Evolutionary conservation across 768 basidiomycete species (phyloP), one percentile per base, ranked within the genome.

Genomic region (Lactarius sp.): DNA sequence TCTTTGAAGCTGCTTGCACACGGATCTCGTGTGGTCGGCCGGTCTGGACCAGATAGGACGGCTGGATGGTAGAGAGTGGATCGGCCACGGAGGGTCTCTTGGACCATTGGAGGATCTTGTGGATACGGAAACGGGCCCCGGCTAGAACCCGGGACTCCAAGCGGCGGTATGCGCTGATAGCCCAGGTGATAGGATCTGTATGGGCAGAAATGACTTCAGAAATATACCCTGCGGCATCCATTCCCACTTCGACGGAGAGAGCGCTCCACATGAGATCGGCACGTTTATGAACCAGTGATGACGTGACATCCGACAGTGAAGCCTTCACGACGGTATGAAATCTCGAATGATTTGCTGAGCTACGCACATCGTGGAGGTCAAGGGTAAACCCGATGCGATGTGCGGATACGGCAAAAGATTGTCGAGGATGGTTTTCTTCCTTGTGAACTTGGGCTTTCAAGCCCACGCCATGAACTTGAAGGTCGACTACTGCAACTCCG

Each of bases 1-100:
- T 83, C 68, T 85, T 86, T 79, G 93, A 94, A 1, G 81, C 79
- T 0, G 81, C 74, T 65, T 90, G 86, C 31, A 81, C 81, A 31
- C 94, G 88, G 54, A 92, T 71, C 41, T 78, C 71, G 52, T 87
- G 82, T 8, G 90, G 87, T 9, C 79, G 73, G 5, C 92, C 92
- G 51, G 79, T 83, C 70, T 91, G 91, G 31, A 94, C 83, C 39
- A 95, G 80, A 70, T 84, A 92, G 2, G 92, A 93, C 6, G 91
- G 89, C 53, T 93, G 90, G 36, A 85, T 90, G 37, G 89, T 84
- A 22, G 92, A 93, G 14, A 92, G 77, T 8, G 90, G 88, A 70
- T 94, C 90, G 7, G 90, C 78, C 34, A 84, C 74, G 3, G 82
- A 71, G 27, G 78, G 74, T 36, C 81, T 74, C 34, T 76, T 74